Percentiles rank a stretch among this genome's conserved stretches.
phyloP scores from a whole-genome alignment of 805 yeast genomes.

The Cyberlindnera xylosilytica region DNA sequence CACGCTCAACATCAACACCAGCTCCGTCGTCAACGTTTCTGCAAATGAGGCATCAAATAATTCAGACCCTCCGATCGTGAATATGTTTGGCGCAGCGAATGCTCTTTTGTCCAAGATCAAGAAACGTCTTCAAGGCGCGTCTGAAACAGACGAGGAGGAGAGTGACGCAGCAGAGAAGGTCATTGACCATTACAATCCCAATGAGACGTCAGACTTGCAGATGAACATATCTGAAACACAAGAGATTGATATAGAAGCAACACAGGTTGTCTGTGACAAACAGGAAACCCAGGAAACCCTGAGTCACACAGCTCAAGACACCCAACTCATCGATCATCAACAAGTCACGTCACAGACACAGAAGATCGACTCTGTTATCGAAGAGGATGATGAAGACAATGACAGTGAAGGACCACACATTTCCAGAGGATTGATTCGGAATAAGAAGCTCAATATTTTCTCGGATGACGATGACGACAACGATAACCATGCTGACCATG shows the following conservation, averaged over 20 bases:
- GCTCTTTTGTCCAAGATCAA: constrained; percentile 16
- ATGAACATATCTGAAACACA: neutral
- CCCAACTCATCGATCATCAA: neutral
- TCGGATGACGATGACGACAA: constrained; percentile 4
- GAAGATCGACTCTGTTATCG: neutral
- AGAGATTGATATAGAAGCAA: neutral
- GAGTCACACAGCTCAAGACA: neutral
- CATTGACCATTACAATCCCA: neutral
- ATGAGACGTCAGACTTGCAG: too few relatives aligned
- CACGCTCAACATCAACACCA: neutral
- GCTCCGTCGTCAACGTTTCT: neutral
- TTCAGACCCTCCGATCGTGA: neutral
- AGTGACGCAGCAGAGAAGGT: too few relatives aligned
- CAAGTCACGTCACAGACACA: neutral
- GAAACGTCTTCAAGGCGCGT: constrained; percentile 19
- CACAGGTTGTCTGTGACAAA: too few relatives aligned
- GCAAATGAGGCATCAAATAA: neutral
- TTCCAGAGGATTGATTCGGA: neutral
- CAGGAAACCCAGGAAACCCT: too few relatives aligned
- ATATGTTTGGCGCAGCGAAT: constrained; percentile 4
- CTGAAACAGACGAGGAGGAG: constrained; percentile 3
- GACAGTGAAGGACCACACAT: too few relatives aligned
- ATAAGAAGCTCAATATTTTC: neutral
- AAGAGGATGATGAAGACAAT: neutral
- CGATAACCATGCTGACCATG: neutral